Evolutionary conservation across 768 basidiomycete species (phyloP).

Genomic region (Tricholoma furcatifolium): DNA sequence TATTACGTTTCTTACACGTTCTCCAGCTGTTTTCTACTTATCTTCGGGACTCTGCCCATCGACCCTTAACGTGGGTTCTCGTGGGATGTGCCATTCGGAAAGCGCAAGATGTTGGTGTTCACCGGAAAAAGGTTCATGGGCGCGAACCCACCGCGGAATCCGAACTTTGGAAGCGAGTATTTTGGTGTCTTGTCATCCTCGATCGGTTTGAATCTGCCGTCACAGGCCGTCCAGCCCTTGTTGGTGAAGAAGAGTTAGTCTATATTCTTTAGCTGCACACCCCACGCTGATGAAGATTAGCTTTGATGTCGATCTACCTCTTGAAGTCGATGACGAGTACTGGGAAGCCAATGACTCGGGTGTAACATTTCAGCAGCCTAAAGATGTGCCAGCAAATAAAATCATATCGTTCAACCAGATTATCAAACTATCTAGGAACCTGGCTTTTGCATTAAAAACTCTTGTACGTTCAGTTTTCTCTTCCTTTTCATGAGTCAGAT

Average conservation of each 20-base stretch:
- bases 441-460: conserved; percentile 66
- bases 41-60: conserved; percentile 46
- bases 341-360: conserved; percentile 59
- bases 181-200: conserved; percentile 66
- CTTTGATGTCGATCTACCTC: conserved; percentile 79
- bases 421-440: conserved; percentile 66
- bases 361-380: conserved; percentile 66
- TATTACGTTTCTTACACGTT: neutral
- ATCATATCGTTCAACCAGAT: conserved; percentile 63
- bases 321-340: conserved; percentile 81
- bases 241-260: conserved; percentile 68
- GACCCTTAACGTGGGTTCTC: conserved; percentile 54
- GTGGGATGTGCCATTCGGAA: conserved; percentile 57
- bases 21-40: conserved; percentile 54
- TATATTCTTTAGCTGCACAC: neutral
- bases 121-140: conserved; percentile 60
- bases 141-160: conserved; percentile 37
- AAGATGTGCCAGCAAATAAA: conserved; percentile 47
- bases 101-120: conserved; percentile 75
- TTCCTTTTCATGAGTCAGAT: neutral
- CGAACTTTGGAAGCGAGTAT: conserved; percentile 78
- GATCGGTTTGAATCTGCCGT: conserved; percentile 55
- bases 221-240: conserved; percentile 54
- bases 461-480: conserved; percentile 44
- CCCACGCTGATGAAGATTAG: conserved; percentile 34